These are phyloP conservation scores for Exsudoporus frostii DNA, from an alignment of 768 basidiomycete species.

Conservation along the genomic window DNA sequence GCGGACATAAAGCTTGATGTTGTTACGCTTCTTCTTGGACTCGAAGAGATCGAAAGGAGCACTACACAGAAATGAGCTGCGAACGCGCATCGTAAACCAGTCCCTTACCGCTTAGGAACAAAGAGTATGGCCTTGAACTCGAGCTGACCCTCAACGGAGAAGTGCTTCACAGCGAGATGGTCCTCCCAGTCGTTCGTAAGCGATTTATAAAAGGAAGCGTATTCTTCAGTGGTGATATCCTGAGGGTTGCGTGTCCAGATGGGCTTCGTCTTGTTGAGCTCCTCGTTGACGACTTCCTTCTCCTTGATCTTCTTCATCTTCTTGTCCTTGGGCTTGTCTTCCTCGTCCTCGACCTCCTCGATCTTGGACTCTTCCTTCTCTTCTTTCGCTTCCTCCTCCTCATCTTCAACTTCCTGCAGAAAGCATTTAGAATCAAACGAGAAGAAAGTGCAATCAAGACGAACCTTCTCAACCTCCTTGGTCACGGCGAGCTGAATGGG, in stretches of 20 bases:
- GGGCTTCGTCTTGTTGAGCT: conserved; percentile 99
- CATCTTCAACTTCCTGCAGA: conserved; percentile 80
- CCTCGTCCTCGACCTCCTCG: conserved; percentile 81
- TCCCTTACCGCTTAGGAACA: conserved; percentile 85
- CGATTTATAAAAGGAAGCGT: conserved; percentile 97
- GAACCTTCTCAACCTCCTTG: conserved; percentile 98
- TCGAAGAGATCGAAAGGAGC: conserved; percentile 99
- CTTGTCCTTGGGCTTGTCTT: conserved; percentile 83
- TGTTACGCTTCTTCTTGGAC: conserved; percentile 99
- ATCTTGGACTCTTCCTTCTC: conserved; percentile 76
- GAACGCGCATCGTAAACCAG: background rate
- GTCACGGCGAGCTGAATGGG: conserved; percentile 98
- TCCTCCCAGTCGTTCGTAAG: conserved; percentile 99
- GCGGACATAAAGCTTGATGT: conserved; percentile 99
- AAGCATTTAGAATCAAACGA: conserved; percentile 1
- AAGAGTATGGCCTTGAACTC: conserved; percentile 99
- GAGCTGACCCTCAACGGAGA: conserved; percentile 99
- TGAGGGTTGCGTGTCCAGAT: conserved; percentile 99
- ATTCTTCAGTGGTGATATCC: conserved; percentile 92
- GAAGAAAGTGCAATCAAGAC: conserved; percentile 17
- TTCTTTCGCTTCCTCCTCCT: conserved; percentile 69
- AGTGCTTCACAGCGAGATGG: conserved; percentile 99
- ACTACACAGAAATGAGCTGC: conserved; percentile 36
- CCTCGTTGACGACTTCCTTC: conserved; percentile 83
- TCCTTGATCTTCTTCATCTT: conserved; percentile 95